These are phyloP conservation scores for Acer campestre DNA, from an alignment of 345 rosid species.

Conservation along the genomic window DNA sequence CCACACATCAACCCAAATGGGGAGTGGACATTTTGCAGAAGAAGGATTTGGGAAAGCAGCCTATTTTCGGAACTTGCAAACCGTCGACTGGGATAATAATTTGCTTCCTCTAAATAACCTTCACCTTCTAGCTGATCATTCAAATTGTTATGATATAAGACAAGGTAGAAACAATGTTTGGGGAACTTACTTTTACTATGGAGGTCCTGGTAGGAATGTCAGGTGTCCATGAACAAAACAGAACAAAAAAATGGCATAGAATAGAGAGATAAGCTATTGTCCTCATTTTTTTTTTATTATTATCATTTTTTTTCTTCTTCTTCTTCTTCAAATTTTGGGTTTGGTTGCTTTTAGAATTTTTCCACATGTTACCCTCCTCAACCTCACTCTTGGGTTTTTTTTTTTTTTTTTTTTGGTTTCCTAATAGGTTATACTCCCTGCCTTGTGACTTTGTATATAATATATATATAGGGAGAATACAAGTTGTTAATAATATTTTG, in stretches of 20 bases:
- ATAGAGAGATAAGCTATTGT: conserved; percentile 3
- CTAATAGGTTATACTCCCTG: conserved; percentile 8
- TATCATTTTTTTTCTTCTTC: too few species aligned
- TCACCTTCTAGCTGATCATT: conserved; percentile 75
- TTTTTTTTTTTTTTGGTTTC: too few species aligned
- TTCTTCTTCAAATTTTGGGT: not conserved
- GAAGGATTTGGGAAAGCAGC: conserved; percentile 92
- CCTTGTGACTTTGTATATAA: conserved; percentile 38
- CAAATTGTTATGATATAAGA: conserved; percentile 90
- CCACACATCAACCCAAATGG: conserved; percentile 96
- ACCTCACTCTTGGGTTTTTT: not conserved
- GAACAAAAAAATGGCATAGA: conserved; percentile 5
- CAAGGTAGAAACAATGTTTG: conserved; percentile 79
- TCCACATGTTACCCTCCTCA: not conserved
- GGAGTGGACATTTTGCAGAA: conserved; percentile 88
- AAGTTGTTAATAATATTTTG: conserved; percentile 34
- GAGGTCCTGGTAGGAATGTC: conserved; percentile 94
- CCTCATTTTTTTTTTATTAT: not conserved
- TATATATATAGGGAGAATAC: conserved; percentile 27
- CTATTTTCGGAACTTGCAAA: conserved; percentile 81
- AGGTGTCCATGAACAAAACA: conserved; percentile 62
- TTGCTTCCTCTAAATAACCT: conserved; percentile 72
- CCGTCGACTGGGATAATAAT: conserved; percentile 95
- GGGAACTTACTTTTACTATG: conserved; percentile 98
- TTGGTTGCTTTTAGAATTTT: conserved; percentile 26